Base-by-base conservation (phyloP, 805 yeast species). In the Candida mattraensis region DNA sequence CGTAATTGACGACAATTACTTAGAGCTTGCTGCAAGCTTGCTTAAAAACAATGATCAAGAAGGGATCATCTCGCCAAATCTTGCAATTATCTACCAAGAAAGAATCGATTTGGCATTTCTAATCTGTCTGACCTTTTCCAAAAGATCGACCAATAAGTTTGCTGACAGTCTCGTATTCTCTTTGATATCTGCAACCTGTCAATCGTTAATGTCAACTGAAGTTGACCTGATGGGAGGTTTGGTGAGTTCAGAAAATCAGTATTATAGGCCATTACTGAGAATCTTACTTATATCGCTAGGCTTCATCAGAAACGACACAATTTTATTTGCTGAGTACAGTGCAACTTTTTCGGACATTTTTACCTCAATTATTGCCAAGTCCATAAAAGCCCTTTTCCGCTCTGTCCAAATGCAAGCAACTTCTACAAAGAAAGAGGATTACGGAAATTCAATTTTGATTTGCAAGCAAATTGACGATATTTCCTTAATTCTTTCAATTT, bases 21-120 rank as follows among this genome's bases (percentile, higher is more conserved):
- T 50, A 59, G 59, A 7, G 51, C 70, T 28, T 5, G 78, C 78
- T 0, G 52, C 67, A 7, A 60, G 67, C 18, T 61, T 87, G n/a
- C 60, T 88, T 24, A 63, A 64, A 33, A 61, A 72, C 6, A 77
- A 76, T 44, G 56, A 63, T 19, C 65, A 68, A 1, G 78, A 74
- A 39, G 84, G 83, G 7, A 58, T 69, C 2, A 68, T 75, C 2
- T 60, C 73, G 1, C 64, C 70, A 2, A 36, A 71, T 5, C 76
- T 78, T 48, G 57, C 61, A 3, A 72, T 70, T 13, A 67, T 82
- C 3, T 78, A 70, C 47, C 69, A 74, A 30, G 84, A 74, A 33
- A 71, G 95, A 32, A 65, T 80, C 24, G 89, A 86, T 50, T 60
- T 87, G 26, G 69, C 84, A 40, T 69, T 88, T 61, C 70, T 77